Base-by-base conservation (phyloP, 2,329 filamentous ascomycete genomes). In the Fusarium chaquense region DNA sequence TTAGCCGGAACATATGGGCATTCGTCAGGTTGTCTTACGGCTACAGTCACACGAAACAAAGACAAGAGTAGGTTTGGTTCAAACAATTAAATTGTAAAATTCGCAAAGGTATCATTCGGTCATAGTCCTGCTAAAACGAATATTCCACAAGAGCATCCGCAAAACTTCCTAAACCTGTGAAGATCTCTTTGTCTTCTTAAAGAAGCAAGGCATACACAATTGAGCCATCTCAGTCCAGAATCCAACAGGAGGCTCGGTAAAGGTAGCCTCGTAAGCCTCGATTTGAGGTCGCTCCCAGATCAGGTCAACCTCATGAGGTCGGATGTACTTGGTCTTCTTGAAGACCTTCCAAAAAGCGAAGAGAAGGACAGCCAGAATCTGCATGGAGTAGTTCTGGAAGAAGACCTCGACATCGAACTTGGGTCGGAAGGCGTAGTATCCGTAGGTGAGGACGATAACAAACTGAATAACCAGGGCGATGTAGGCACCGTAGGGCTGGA, bases 271-370 rank as follows among this genome's bases (percentile, higher is more conserved):
- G 61, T 89, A 89, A 0, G 81, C 82, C 68, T 90, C 87, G 57
- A 90, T 86, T 26, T 81, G 75, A 20, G 86, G 87, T 41, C 83
- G 80, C 72, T 90, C 83, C 87, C 87, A 87, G 43, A 88, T 79
- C 10, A 90, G 80, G 71, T 90, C 88, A 6, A 84, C 83, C 72
- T 91, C 84, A 7, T 81, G 75, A 0, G 88, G 79, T 4, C 78
- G 78, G 18, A 89, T 80, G 33, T 86, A 79, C 61, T 82, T 83
- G 4, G 89, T 91, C 57, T 79, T 82, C 79, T 89, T 87, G 73
- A 88, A 16, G 5, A 91, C 6, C 79, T 92, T 92, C 87, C 88
- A 92, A 67, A 82, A 81, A 16, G 82, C 51, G 71, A 84, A 90
- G 35, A 87, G 78, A 30, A 88, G 73, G 7, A 84, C 80, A 0